Base-by-base conservation (phyloP, 148 eudicot genomes). In the Rhododendron kiyosumense region DNA sequence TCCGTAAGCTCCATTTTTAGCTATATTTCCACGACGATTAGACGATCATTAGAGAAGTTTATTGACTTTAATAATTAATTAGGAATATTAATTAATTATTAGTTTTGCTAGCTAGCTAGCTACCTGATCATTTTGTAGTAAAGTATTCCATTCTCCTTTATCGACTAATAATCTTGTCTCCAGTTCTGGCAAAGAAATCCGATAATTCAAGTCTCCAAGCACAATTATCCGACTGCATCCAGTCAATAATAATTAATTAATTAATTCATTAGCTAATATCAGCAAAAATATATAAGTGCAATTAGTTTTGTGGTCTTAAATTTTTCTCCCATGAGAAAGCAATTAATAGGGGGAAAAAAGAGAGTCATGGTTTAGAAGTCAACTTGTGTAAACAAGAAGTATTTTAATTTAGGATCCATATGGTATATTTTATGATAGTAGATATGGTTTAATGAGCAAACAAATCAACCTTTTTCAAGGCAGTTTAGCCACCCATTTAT, bases 191-290 rank as follows among this genome's bases (percentile, higher is more conserved):
- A 89, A 45, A 30, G 89, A 88, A 59, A 90, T 91, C 57, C 92
- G 81, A 85, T 91, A 91, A 52, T 91, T 91, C 86, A 91, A 90
- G 81, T 91, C 93, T 78, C 93, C 93, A 24, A 91, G 87, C 63
- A 86, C 80, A 48, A 91, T 86, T 77, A 91, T 85, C 45, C 88
- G 89, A 57, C 93, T 91, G 92, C 83, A 84, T 34, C 14, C 9
- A 81, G 20, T 22, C 49, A 86, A 82, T 82, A 82, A 36, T 74
- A 69, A 69, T 81, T 43, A 26, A 65, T 52, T 0, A 0, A 57
- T 57, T 36, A 7, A 41, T 46, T 46, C 61, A 54, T 17, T 54
- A 52, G 26, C 38, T 17, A 45, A 65, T 5, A 78, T 78, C 20
- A 30, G 32, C 78, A 73, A 57, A 73, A 28, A 71, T 74, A 41